Percentiles rank a stretch among this genome's conserved stretches.
These are phyloP conservation scores for Bruguiera hainesii DNA, from an alignment of 441 rosid species.

Conservation along the genomic window DNA sequence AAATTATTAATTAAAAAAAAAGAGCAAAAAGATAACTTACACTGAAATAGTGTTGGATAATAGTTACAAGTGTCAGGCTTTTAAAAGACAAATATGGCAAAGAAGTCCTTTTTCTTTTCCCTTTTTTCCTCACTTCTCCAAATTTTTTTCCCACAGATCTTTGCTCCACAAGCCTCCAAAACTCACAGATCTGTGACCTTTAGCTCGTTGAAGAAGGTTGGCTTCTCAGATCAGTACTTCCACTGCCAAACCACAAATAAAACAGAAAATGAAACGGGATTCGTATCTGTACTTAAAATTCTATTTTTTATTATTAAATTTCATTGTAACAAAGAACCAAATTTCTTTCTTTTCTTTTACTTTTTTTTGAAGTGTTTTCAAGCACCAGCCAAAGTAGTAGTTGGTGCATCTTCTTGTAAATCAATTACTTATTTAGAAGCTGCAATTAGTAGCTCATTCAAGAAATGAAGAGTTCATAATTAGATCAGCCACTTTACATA, in stretches of 20 bases:
- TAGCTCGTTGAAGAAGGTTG: conserved; percentile 14
- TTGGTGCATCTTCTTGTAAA: neutral
- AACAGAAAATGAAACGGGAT: conserved; percentile 1
- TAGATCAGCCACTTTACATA: conserved; percentile 18
- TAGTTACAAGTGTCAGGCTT: conserved; percentile 75
- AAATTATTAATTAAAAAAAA: conserved; percentile 11
- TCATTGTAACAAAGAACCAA: too few relatives aligned
- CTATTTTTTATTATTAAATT: neutral
- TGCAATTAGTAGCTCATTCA: conserved; percentile 14
- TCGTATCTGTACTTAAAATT: neutral
- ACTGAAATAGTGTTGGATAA: conserved; percentile 31
- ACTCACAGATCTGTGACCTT: conserved; percentile 41
- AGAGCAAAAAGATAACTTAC: conserved; percentile 23
- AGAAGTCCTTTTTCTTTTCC: neutral
- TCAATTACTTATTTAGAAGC: neutral
- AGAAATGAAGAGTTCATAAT: neutral
- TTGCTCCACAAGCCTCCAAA: conserved; percentile 27
- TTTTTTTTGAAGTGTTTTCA: too few relatives aligned
- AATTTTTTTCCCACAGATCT: conserved; percentile 25
- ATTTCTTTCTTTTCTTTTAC: too few relatives aligned
- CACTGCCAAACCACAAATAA: conserved; percentile 22
- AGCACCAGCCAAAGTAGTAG: neutral
- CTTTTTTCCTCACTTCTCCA: conserved; percentile 3
- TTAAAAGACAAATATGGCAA: conserved; percentile 29
- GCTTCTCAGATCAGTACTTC: conserved; percentile 34